Evolutionary conservation across 768 basidiomycete genomes (phyloP).

Genomic region (Trichaptum fuscoviolaceum): DNA sequence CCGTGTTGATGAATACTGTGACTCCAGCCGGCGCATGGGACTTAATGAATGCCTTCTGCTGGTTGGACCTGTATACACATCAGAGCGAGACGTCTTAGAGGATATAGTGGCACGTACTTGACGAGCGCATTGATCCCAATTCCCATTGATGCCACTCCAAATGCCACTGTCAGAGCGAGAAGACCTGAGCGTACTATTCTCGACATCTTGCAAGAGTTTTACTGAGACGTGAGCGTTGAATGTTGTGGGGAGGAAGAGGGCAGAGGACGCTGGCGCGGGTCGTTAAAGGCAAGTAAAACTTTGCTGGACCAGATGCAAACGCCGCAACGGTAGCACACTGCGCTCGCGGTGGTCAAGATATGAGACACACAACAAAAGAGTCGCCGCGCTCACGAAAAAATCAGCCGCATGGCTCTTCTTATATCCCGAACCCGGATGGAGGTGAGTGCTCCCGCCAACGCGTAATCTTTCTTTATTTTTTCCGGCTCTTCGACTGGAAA

Average conservation of each 20-base stretch:
- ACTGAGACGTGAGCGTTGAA: not conserved
- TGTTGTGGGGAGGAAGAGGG: not conserved
- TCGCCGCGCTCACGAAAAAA: not conserved
- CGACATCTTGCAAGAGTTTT: not conserved
- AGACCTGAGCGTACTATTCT: slow-evolving; percentile 18
- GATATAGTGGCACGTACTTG: slow-evolving; percentile 18
- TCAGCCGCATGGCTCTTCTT: not conserved
- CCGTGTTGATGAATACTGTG: slow-evolving; percentile 4
- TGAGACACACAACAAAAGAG: not conserved
- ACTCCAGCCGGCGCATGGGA: not conserved
- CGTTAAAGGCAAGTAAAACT: not conserved
- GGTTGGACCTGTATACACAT: slow-evolving; percentile 4
- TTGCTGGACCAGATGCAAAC: not conserved
- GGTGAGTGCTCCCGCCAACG: not conserved
- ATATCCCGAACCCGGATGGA: not conserved
- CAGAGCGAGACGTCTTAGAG: not conserved
- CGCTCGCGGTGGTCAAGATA: not conserved
- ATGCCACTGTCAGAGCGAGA: slow-evolving; percentile 25
- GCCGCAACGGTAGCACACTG: not conserved
- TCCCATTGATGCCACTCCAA: slow-evolving; percentile 23
- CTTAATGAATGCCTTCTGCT: slow-evolving; percentile 5
- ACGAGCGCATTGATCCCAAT: slow-evolving; percentile 29
- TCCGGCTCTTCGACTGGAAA: too few species aligned
- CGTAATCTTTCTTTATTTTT: not conserved
- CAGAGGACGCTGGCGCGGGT: not conserved